Conservation (phyloP, 345 rosid species). For the Moricandia moricandioides region DNA sequence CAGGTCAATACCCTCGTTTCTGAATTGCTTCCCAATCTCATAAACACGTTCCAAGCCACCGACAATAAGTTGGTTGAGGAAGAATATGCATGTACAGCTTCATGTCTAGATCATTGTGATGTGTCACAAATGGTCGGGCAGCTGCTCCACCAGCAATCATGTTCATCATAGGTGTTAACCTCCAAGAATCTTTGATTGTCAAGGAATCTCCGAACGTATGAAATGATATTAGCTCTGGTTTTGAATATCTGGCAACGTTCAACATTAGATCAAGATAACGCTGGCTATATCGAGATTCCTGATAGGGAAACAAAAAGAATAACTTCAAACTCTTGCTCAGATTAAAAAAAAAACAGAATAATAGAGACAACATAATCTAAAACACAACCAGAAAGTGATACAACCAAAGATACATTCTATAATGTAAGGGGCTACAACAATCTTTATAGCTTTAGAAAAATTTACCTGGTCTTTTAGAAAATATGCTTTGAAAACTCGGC, state of each 20-base stretch:
- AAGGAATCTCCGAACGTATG: slow-evolving; percentile 66
- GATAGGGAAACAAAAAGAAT: not conserved
- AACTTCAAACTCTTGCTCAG: not conserved
- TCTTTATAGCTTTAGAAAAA: not conserved
- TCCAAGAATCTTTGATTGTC: slow-evolving; percentile 69
- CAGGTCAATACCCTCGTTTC: no score
- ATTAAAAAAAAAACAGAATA: slow-evolving; percentile 2
- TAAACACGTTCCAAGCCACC: no score
- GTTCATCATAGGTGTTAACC: no score
- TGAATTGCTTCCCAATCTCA: no score
- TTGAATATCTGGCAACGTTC: slow-evolving; percentile 67
- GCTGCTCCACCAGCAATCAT: no score
- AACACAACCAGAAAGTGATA: not conserved
- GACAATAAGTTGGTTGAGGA: no score
- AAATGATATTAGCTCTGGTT: slow-evolving; percentile 63
- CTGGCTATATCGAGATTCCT: slow-evolving; percentile 95
- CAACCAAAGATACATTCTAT: not conserved
- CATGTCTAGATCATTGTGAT: no score
- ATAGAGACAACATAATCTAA: not conserved
- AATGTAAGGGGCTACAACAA: not conserved
- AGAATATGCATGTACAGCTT: no score
- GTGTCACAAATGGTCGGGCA: no score
- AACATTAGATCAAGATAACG: slow-evolving; percentile 87
- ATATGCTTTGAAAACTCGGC: slow-evolving; percentile 62
- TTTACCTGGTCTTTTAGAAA: slow-evolving; percentile 88